These are phyloP conservation scores for Mediolabrus comicus DNA, from an alignment of 108 stramenopile genomes.

Conservation along the genomic window DNA sequence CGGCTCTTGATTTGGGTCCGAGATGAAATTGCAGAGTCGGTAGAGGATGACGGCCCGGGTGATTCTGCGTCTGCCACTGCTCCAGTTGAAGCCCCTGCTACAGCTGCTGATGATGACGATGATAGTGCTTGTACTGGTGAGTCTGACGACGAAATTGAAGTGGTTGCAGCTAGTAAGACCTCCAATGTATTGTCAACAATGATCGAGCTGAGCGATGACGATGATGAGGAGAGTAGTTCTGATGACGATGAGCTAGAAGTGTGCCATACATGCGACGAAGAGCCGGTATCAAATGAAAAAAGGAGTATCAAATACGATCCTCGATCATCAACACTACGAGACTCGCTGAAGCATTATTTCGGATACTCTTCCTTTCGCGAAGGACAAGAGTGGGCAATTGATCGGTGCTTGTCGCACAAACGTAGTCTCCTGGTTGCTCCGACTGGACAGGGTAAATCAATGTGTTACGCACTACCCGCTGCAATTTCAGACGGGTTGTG, in stretches of 20 bases:
- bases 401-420: slow-evolving; percentile 66
- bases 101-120: not conserved
- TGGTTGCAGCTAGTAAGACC: not conserved
- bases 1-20: slow-evolving; percentile 78
- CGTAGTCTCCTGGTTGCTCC: slow-evolving; percentile 90
- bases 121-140: slow-evolving; percentile 1
- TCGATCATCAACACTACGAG: slow-evolving; percentile 20
- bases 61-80: not conserved
- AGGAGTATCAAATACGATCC: slow-evolving; percentile 3
- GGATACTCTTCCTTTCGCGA: slow-evolving; percentile 76
- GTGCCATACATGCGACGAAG: slow-evolving; percentile 12
- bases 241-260: slow-evolving; percentile 58
- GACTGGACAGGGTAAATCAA: slow-evolving; percentile 97
- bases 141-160: slow-evolving; percentile 12
- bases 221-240: slow-evolving; percentile 38
- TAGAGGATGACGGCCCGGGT: slow-evolving; percentile 19
- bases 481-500: slow-evolving; percentile 87
- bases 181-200: slow-evolving; percentile 1
- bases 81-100: not conserved
- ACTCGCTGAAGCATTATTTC: slow-evolving; percentile 58
- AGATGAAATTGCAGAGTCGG: slow-evolving; percentile 66
- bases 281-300: not conserved
- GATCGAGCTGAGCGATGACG: slow-evolving; percentile 36
- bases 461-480: slow-evolving; percentile 97
- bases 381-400: slow-evolving; percentile 92